Evolutionary conservation across 2,329 filamentous ascomycete species (phyloP).

Genomic region (Pestalotiopsis sp.): DNA sequence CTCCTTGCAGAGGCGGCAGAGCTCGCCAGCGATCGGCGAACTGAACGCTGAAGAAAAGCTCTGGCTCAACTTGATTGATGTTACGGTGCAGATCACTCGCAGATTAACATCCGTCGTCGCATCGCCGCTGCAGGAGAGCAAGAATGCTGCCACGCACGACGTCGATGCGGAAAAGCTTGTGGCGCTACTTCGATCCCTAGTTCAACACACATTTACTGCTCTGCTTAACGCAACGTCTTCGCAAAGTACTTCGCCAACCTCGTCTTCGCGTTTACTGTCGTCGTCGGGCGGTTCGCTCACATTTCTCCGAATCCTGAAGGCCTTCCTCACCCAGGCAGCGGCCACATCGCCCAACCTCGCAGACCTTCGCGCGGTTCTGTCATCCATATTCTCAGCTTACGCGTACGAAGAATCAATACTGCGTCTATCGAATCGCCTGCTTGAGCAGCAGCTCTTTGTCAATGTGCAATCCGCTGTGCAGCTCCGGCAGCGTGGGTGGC

Average conservation of each 20-base stretch:
- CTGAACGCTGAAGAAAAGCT: constrained; percentile 56
- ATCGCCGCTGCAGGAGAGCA: constrained; percentile 17
- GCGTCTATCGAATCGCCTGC: constrained; percentile 77
- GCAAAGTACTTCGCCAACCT: constrained; percentile 31
- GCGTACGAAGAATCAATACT: constrained; percentile 92
- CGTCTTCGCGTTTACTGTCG: constrained; percentile 33
- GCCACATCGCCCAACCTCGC: constrained; percentile 81
- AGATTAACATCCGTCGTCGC: constrained; percentile 58
- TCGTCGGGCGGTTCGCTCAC: constrained; percentile 59
- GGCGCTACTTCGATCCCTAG: constrained; percentile 70
- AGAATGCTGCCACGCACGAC: constrained; percentile 20
- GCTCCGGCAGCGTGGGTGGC: constrained; percentile 83
- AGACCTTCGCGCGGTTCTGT: constrained; percentile 80
- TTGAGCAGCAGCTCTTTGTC: constrained; percentile 86
- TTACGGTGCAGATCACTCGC: constrained; percentile 63
- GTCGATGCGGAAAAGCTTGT: constrained; percentile 63
- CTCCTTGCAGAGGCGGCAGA: constrained; percentile 52
- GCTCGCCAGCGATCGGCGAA: constrained; percentile 39
- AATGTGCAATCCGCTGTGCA: constrained; percentile 74
- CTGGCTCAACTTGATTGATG: constrained; percentile 63
- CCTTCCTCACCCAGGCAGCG: constrained; percentile 83
- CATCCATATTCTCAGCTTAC: constrained; percentile 92
- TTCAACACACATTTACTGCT: constrained; percentile 89
- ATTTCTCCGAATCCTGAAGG: constrained; percentile 85
- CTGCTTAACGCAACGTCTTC: constrained; percentile 74